Evolutionary conservation across 805 yeast species (phyloP).

Genomic region (Babjeviella inositovora): DNA sequence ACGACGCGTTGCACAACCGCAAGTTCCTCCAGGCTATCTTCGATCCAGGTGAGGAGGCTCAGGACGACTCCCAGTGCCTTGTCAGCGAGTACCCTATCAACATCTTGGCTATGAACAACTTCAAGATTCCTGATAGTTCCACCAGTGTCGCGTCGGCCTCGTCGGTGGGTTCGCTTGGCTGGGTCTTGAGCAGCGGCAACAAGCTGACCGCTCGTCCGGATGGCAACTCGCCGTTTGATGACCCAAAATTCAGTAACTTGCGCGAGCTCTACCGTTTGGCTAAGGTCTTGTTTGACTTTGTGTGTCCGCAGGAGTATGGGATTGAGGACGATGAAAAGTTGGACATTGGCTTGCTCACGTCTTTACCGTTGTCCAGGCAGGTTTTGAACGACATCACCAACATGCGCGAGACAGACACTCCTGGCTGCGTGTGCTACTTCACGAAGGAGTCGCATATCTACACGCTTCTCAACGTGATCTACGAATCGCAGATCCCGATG

Average conservation of each 20-base stretch:
- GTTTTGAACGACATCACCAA: conserved; percentile 65
- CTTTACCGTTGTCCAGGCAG: conserved; percentile 85
- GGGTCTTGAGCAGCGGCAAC: conserved; percentile 40
- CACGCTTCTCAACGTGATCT: conserved; percentile 78
- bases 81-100: conserved; percentile 65
- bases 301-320: conserved; percentile 98
- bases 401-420: conserved; percentile 64
- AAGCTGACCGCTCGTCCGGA: conserved; percentile 8
- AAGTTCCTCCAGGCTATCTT: conserved; percentile 76
- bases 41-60: conserved; percentile 34
- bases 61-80: conserved; percentile 31
- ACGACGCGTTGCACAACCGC: conserved; percentile 92
- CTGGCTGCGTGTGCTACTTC: conserved; percentile 80
- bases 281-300: conserved; percentile 88
- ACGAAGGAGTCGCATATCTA: conserved; percentile 96
- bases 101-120: conserved; percentile 60
- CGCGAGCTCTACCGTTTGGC: conserved; percentile 83
- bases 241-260: conserved; percentile 60
- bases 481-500: conserved; percentile 90
- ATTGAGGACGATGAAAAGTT: conserved; percentile 88
- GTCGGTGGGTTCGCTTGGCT: conserved; percentile 55
- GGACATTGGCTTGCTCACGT: conserved; percentile 89
- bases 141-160: conserved; percentile 5
- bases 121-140: conserved; percentile 34
- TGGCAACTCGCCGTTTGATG: conserved; percentile 44